Evolutionary conservation across 2,329 filamentous ascomycete genomes (phyloP), one percentile per base, ranked within the genome.

Genomic region (Aspergillus sp.): DNA sequence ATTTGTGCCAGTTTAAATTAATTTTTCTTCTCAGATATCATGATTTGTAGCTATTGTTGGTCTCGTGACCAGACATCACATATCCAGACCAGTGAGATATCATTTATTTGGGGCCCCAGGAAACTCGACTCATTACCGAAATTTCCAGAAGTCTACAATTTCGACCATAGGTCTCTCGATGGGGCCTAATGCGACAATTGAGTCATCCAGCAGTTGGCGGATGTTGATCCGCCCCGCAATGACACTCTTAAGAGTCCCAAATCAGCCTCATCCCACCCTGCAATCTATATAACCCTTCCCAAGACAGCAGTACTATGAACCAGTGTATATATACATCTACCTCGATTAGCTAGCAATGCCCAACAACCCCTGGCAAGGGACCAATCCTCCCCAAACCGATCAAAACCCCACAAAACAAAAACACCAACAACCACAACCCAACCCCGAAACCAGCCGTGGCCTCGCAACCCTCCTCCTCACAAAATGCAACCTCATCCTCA

Each of bases 401-500:
- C n/a, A 39, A 7, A 15, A 39, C 17, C 19, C 17, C 37, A 20
- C 37, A 22, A 27, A 27, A 12, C n/a, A 35, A 44, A 7, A n/a
- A 38, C 20, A 4, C 10, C 33, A 15, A 30, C 41, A 49, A 44
- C 23, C 7, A 27, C 32, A 30, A 43, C 20, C 9, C 25, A 45
- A 15, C 17, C 15, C 44, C 10, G 45, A 51, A 48, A 53, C 46
- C 20, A 59, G 53, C 23, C 48, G 45, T 2, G 20, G 48, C 27
- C 58, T 69, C 25, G 64, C 65, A 5, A 47, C 56, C 6, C 54
- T 60, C 15, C 65, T 73, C 13, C 56, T 67, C 9, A 49, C 64
- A 45, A 60, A 69, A 63, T 74, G 71, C 51, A 60, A 60, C 17
- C 52, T 56, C 4, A 63, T 79, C 7, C 62, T 78, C 27, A 52